A percentile compares a stretch with the other conserved stretches of the same genome.
phyloP scores from a whole-genome alignment of 441 rosid genomes.

The Flueggea neowawraea region DNA sequence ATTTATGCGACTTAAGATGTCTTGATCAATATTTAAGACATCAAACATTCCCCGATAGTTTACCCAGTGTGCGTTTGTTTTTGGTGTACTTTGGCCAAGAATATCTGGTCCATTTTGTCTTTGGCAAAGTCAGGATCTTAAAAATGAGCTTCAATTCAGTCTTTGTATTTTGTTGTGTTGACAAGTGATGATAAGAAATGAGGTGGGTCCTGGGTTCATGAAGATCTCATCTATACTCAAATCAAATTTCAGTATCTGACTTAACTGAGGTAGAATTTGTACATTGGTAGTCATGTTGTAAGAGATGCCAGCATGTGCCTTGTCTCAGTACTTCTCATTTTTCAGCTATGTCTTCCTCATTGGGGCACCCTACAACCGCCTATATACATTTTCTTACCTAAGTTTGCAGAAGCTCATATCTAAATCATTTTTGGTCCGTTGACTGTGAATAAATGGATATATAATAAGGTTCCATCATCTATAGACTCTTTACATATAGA shows the following conservation, averaged over 20 bases:
- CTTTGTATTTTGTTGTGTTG: not conserved
- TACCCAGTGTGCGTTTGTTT: too few relatives aligned
- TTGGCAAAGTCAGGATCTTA: constrained; percentile 6
- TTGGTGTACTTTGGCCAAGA: not conserved
- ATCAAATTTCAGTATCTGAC: constrained; percentile 18
- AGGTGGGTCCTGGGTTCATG: constrained; percentile 6
- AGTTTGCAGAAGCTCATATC: too few relatives aligned
- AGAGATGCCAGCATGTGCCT: constrained; percentile 1
- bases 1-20: too few relatives aligned
- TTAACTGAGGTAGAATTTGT: constrained; percentile 11
- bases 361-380: too few relatives aligned
- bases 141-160: not conserved
- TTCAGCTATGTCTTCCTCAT: too few relatives aligned
- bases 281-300: constrained; percentile 1
- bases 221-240: not conserved
- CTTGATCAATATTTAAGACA: too few relatives aligned
- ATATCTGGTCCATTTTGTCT: not conserved
- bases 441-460: too few relatives aligned
- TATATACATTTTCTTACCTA: too few relatives aligned
- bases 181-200: constrained; percentile 13
- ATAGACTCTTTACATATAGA: too few relatives aligned
- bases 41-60: too few relatives aligned
- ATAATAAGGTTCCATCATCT: too few relatives aligned
- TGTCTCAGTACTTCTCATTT: not conserved
- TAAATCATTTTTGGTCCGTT: too few relatives aligned